Base-by-base conservation (phyloP, 768 basidiomycete species). In the Pleurotus eryngii region DNA sequence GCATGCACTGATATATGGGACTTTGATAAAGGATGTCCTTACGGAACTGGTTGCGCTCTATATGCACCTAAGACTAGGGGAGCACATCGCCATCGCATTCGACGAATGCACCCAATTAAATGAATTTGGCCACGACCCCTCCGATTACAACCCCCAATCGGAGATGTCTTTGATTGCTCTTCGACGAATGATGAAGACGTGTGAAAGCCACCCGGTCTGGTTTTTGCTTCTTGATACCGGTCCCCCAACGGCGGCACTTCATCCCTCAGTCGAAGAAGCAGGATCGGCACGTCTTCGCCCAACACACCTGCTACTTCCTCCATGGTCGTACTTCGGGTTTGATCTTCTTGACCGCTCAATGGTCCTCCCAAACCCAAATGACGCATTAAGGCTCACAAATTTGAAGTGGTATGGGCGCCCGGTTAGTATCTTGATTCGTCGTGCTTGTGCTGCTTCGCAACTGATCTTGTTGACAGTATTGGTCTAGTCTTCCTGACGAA, bases 371-470 rank as follows among this genome's bases (percentile, higher is more conserved):
- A 30, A 39, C 4, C 56, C 56, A 12, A 15, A 24, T 12, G 47
- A 57, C 11, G 56, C 45, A 38, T 47, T 49, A 20, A 22, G 14
- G 20, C 17, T 57, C 17, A 27, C 20, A 27, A 46, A 57, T 57
- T 37, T 57, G 11, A 57, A 57, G 30, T 22, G 37, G 14, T 57
- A 57, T 42, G 56, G 56, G n/a, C 56, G 56, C 26, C 56, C 56
- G 12, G 46, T 49, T 9, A 46, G 56, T 46, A 27, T 12, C 14
- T 20, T 37, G 15, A 6, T 49, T 20, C 12, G 26, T 35, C 30
- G 8, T 35, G 30, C 30, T 35, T 35, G 30, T 35, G 30, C 11
- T 9, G 30, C 30, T 35, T 35, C 30, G 8, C 30, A 35, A 8
- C 30, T 35, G 30, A 35, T 35, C 30, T 35, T 35, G 30, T 35